A percentile compares a stretch with the other conserved stretches of the same genome.
Evolutionary conservation across 2,329 filamentous ascomycete species (phyloP).

Genomic region (Trichophyton schoenleinii): DNA sequence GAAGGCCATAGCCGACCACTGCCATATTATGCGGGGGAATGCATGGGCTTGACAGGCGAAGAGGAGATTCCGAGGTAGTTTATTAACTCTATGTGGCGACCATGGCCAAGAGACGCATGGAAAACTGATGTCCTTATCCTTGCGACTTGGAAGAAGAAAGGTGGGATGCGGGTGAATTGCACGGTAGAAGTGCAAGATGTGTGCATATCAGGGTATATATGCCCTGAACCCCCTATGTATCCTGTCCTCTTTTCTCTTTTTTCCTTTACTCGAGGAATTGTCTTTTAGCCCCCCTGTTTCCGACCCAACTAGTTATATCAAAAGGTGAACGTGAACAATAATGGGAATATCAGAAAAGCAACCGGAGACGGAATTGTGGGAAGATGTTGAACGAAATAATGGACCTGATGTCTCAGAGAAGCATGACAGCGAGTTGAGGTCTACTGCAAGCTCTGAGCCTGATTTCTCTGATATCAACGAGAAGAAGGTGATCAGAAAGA

Average conservation of each 20-base stretch:
- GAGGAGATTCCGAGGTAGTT: neutral
- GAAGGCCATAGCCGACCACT: neutral
- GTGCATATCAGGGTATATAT: neutral
- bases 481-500: constrained; percentile 30
- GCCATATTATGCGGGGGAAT: neutral
- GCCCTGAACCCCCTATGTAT: neutral
- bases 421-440: neutral
- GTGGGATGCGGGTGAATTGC: neutral
- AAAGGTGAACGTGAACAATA: neutral
- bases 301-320: neutral
- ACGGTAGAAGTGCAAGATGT: neutral
- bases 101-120: constrained; percentile 1
- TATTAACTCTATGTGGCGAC: neutral
- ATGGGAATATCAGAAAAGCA: neutral
- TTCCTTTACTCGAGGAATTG: neutral
- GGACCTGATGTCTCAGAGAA: neutral
- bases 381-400: neutral
- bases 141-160: neutral
- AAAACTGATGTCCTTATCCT: neutral
- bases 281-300: neutral
- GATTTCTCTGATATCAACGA: constrained; percentile 28
- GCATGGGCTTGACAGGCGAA: neutral
- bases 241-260: neutral
- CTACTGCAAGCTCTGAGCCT: neutral
- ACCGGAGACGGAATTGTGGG: neutral